Percentiles rank a stretch among this genome's conserved stretches.
Conservation (phyloP, 1,284 basidiomycete species). For the Dichomitus squalens region DNA sequence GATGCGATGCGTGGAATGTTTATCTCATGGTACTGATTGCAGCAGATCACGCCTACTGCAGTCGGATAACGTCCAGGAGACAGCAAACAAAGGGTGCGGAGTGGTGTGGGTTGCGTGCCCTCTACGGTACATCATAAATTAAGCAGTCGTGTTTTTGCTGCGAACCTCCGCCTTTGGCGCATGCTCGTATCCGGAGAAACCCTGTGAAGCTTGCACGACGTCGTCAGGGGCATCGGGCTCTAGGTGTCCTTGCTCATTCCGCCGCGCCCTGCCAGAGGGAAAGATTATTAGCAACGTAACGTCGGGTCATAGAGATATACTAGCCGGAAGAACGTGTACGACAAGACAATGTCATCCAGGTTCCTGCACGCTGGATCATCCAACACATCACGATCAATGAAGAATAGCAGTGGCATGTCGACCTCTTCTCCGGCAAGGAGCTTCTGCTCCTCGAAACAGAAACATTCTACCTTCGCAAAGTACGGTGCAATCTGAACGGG, state of each 20-base stretch:
- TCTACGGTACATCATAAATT: conserved; percentile 5
- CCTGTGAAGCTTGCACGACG: conserved; percentile 75
- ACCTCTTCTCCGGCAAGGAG: conserved; percentile 96
- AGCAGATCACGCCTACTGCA: neutral
- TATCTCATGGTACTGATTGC: no score
- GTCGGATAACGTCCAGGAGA: neutral
- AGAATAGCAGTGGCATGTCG: conserved; percentile 98
- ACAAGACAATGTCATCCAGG: conserved; percentile 90
- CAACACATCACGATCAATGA: conserved; percentile 95
- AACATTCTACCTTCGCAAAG: conserved; percentile 99
- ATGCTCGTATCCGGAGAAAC: conserved; percentile 68
- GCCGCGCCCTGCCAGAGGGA: conserved; percentile 60
- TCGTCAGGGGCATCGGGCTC: conserved; percentile 87
- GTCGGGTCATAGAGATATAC: conserved; percentile 20
- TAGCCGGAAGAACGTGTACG: conserved; percentile 97
- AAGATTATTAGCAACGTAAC: neutral
- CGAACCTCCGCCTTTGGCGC: conserved; percentile 36
- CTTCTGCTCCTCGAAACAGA: conserved; percentile 99
- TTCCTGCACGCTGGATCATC: conserved; percentile 89
- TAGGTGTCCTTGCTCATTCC: conserved; percentile 80
- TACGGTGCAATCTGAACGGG: conserved; percentile 88
- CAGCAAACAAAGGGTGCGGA: neutral
- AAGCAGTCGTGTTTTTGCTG: conserved; percentile 12
- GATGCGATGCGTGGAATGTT: no score
- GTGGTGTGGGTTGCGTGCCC: conserved; percentile 10